Base-by-base conservation (phyloP, 2,329 filamentous ascomycete species). In the Chalara sp. region DNA sequence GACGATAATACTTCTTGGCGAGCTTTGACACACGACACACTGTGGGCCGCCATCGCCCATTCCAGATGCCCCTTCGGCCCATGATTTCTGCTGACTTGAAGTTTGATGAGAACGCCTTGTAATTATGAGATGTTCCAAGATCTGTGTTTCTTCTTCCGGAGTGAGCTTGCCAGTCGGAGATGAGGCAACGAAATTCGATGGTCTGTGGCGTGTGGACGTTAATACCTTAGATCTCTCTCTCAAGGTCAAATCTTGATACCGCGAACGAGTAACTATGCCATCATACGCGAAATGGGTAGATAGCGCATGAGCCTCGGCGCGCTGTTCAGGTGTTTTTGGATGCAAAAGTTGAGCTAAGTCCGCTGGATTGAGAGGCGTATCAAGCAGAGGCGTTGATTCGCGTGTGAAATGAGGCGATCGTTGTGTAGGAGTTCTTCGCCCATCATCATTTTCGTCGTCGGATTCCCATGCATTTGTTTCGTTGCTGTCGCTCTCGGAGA, bases 1-100 rank as follows among this genome's bases (percentile, higher is more conserved):
- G 2, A 96, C 86, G 49, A 99, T 87, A 54, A 97, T 87, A 6
- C 88, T 95, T 13, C 93, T 78, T 3, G 90, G 83, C n/a, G 80
- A 79, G 49, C 83, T 83, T 67, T 97, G 92, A 65, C 93, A 99
- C 5, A 99, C 89, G 1, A 97, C 93, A 63, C 93, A 99, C 58
- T 88, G 87, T 3, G 90, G 89, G 0, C 89, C 84, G 40, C 76
- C 81, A 32, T 83, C 80, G 1, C 87, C 88, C 63, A 91, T 79
- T 1, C 86, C 86, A 5, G 81, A 81, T 1, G 83, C 86, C n/a
- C 86, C 87, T 1, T 78, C 76, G 42, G 83, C 78, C 87, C 86
- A 91, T 5, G 74, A 75, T 8, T 69, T 62, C 5, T 61, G 53
- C 10, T 57, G 50, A 39, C 39, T 41, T 28, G 53, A 28, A 33